A percentile compares a stretch with the other conserved stretches of the same genome.
phyloP scores from a whole-genome alignment of 768 basidiomycete genomes.

The Cystoderma amianthinum region DNA sequence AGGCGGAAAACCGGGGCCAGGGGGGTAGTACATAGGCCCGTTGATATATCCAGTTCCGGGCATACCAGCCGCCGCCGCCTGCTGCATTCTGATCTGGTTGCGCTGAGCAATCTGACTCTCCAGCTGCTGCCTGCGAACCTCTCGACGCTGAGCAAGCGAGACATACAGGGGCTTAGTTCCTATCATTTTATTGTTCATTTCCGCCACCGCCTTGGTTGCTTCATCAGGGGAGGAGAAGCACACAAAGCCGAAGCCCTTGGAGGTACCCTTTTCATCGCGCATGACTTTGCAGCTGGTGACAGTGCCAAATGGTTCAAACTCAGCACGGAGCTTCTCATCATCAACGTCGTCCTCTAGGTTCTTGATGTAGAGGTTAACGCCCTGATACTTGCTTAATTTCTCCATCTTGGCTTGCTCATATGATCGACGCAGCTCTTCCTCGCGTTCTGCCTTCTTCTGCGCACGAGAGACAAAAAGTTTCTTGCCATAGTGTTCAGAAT shows the following conservation, averaged over 20 bases:
- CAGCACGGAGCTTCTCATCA: slow-evolving; percentile 92
- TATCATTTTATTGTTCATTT: slow-evolving; percentile 99
- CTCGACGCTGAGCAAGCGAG: slow-evolving; percentile 95
- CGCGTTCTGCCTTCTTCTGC: slow-evolving; percentile 97
- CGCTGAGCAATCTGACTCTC: slow-evolving; percentile 99
- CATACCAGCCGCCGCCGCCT: slow-evolving; percentile 83
- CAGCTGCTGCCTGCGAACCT: slow-evolving; percentile 95
- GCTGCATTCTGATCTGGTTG: slow-evolving; percentile 94
- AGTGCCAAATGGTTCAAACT: slow-evolving; percentile 95
- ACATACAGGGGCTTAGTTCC: slow-evolving; percentile 98
- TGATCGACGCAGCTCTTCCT: slow-evolving; percentile 88
- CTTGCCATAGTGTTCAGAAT: slow-evolving; percentile 75
- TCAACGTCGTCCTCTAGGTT: slow-evolving; percentile 98
- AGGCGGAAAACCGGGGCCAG: slow-evolving; percentile 77
- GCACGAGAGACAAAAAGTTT: slow-evolving; percentile 95
- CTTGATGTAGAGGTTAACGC: slow-evolving; percentile 99
- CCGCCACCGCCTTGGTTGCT: slow-evolving; percentile 97
- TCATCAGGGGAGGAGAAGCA: slow-evolving; percentile 98
- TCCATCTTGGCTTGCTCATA: slow-evolving; percentile 97
- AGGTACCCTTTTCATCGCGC: slow-evolving; percentile 91
- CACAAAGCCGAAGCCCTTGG: slow-evolving; percentile 98
- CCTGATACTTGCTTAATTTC: slow-evolving; percentile 96
- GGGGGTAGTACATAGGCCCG: slow-evolving; percentile 81
- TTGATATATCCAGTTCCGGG: slow-evolving; percentile 76
- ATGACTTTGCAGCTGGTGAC: slow-evolving; percentile 99